Evolutionary conservation across 1,139 yeast genomes (phyloP).

Genomic region (Geotrichum candidum): DNA sequence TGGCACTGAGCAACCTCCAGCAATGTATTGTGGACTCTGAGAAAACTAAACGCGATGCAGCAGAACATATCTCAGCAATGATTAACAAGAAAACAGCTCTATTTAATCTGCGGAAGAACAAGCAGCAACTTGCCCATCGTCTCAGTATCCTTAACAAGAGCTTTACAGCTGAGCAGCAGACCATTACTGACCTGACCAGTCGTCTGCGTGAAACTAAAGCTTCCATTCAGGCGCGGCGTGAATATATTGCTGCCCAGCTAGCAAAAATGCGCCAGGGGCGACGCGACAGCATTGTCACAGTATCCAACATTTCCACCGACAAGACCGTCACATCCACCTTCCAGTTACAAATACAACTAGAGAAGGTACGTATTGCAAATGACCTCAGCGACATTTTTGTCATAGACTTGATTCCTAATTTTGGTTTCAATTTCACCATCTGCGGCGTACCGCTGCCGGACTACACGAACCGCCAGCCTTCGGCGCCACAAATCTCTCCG

Average conservation of each 20-base stretch:
- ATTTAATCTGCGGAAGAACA: conserved; percentile 6
- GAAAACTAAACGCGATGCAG: conserved; percentile 8
- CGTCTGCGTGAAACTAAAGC: conserved; percentile 14
- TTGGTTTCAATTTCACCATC: conserved; percentile 35
- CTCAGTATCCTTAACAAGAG: conserved; percentile 9
- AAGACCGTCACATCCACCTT: conserved; percentile 13
- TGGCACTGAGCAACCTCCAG: conserved; percentile 44
- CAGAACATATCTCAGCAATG: conserved; percentile 10
- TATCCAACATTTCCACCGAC: conserved; percentile 17
- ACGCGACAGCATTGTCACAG: conserved; percentile 5
- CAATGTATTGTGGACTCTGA: conserved; percentile 39
- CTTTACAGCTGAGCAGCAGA: conserved; percentile 9
- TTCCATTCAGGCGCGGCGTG: conserved; percentile 15
- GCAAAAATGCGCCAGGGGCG: conserved; percentile 12
- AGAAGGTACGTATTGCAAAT: conserved; percentile 26
- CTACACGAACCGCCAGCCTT: conserved; percentile 18
- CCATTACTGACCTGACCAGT: conserved; percentile 13
- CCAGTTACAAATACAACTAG: conserved; percentile 11
- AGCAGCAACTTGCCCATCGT: conserved; percentile 13
- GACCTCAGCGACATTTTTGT: conserved; percentile 35
- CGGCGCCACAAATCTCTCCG: conserved; percentile 3
- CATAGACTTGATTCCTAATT: conserved; percentile 30
- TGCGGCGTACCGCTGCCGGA: conserved; percentile 31
- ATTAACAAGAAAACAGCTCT: conserved; percentile 4
- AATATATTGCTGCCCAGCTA: not conserved